Evolutionary conservation across 768 basidiomycete genomes (phyloP), one percentile per base, ranked within the genome.

Genomic region (Boletus fagicola): DNA sequence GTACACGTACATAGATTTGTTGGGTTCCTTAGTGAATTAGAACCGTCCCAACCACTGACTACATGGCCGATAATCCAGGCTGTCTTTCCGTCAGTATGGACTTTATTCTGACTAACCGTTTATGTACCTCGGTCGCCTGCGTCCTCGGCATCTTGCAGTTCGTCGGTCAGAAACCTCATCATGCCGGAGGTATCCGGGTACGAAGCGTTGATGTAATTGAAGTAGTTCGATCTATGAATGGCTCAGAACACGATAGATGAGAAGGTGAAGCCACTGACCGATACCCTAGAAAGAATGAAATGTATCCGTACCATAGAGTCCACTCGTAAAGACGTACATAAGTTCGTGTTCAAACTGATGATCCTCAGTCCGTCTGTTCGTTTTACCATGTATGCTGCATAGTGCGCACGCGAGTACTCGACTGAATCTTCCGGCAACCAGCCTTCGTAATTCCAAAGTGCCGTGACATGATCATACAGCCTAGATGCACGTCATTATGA

Each of bases 91-190:
- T 63, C 40, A 73, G 45, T n/a, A 46, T n/a, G 54, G 39, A 24
- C 18, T 39, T 52, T 24, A 33, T 43, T 31, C 7, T 51, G 45
- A 7, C 35, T 38, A 24, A 36, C 18, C 30, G 6, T 11, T 18
- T 26, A 65, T 76, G n/a, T 58, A 84, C 87, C 88, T 64, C 86
- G 76, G 53, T 90, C 88, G 9, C 88, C 85, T 22, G 78, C 77
- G 65, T 92, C 89, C 70, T 92, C 90, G 9, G 89, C 88, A 51
- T 77, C 84, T 68, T 92, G 89, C 15, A 91, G 73, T 67, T 91
- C 87, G 57, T 89, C 84, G 7, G 89, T 90, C 60, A 92, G 64
- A 72, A 89, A 90, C 38, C 86, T 78, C 62, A 91, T 74, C 83
- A 90, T 87, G 22, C 89, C 88, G 44, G 86, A 90, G 40, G 76